Evolutionary conservation across 2,329 filamentous ascomycete species (phyloP).

Genomic region (Lachnellula cervina): DNA sequence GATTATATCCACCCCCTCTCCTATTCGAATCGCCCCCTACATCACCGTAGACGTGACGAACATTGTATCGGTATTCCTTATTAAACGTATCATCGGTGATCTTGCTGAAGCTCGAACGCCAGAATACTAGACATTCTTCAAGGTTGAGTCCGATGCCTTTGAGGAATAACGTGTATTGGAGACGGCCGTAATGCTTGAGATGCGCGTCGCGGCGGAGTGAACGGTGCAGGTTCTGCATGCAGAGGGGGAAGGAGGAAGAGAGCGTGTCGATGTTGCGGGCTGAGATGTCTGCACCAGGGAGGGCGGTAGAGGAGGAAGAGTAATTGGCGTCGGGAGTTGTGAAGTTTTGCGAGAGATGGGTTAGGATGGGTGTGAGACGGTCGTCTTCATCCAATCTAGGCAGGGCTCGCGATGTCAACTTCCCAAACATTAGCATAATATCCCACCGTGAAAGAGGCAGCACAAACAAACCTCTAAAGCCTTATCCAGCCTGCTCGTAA

Average conservation of each 20-base stretch:
- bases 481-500: constrained; percentile 70
- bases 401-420: constrained; percentile 85
- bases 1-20: constrained; percentile 79
- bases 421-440: constrained; percentile 1
- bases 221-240: constrained; percentile 88
- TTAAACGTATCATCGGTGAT: constrained; percentile 93
- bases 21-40: constrained; percentile 90
- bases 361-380: constrained; percentile 69
- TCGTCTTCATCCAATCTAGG: constrained; percentile 95
- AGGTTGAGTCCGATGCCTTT: constrained; percentile 90
- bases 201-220: constrained; percentile 83
- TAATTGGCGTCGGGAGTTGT: constrained; percentile 85
- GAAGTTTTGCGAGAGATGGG: constrained; percentile 92
- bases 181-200: constrained; percentile 85
- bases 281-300: constrained; percentile 68
- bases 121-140: constrained; percentile 90
- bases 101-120: constrained; percentile 79
- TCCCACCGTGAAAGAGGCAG: background rate
- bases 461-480: constrained; percentile 65
- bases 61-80: constrained; percentile 96
- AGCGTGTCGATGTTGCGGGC: constrained; percentile 76
- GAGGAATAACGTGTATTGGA: constrained; percentile 94
- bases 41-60: constrained; percentile 91
- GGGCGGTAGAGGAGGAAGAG: constrained; percentile 56
- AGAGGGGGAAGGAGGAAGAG: constrained; percentile 79